Base-by-base conservation (phyloP, 345 rosid genomes). In the Alliaria petiolata region DNA sequence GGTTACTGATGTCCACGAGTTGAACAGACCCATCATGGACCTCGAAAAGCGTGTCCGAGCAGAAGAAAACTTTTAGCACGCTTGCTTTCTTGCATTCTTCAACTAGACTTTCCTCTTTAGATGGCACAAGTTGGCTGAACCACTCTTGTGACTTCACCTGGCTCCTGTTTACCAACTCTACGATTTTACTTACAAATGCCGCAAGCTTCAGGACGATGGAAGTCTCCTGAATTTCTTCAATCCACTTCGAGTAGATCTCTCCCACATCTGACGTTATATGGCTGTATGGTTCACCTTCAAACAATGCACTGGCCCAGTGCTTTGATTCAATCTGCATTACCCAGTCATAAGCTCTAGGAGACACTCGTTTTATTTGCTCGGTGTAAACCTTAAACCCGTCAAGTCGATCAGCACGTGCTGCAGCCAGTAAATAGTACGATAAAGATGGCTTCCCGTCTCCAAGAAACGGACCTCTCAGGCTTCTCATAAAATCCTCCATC, bases 401-500 rank as follows among this genome's bases (percentile, higher is more conserved):
- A 49, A 62, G 70, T 16, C 88, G 86, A 68, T 78, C 85, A 15
- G 98, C 87, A 54, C 68, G 87, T 15, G 97, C 96, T 69, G 98
- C 97, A 65, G 85, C 88, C 70, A 90, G 69, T 33, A 93, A 74
- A 62, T 70, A 78, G 69, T 80, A 81, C 17, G 87, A 84, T 81
- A 93, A 79, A n/a, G 89, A 79, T 65, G 80, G 76, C 80, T 79
- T 91, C 46, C 97, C 96, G 36, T 89, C 97, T 54, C 93, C 98
- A 43, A 80, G 83, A 76, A 93, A 90, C 14, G 97, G 98, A 51
- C 87, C 97, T 83, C 78, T 79, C 72, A 84, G 78, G 71, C 80
- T 84, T 74, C 77, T 81, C 84, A 83, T 84, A 71, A 91, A 86
- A 78, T 81, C 84, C 74, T 89, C 96, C 76, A 86, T 78, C 79